phyloP scores from a whole-genome alignment of 1,284 basidiomycete genomes.

The Sporisorium exsertum region DNA sequence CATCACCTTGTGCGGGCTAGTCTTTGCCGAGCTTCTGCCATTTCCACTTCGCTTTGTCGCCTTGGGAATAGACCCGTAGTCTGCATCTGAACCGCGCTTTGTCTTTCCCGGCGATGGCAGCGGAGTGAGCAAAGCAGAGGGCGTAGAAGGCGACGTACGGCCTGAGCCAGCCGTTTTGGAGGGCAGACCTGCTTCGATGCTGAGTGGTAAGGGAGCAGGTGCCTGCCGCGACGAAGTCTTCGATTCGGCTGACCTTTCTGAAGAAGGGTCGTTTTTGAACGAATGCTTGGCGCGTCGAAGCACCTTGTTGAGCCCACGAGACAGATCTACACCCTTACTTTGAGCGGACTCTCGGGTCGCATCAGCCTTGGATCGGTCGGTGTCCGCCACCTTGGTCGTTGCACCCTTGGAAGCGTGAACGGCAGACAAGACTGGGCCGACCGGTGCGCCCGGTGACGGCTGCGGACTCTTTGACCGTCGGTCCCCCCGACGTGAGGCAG shows the following conservation, averaged over 20 bases:
- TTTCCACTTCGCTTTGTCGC: constrained; percentile 9
- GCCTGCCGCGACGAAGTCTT: not conserved
- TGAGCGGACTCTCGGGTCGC: not conserved
- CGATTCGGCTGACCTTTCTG: constrained; percentile 1
- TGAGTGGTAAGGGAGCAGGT: not conserved
- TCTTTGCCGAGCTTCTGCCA: not conserved
- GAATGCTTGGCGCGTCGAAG: constrained; percentile 27
- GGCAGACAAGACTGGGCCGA: constrained; percentile 24
- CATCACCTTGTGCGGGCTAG: constrained; percentile 8
- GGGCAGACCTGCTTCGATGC: constrained; percentile 5
- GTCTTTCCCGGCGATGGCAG: constrained; percentile 14
- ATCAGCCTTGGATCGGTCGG: not conserved
- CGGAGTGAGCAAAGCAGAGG: not conserved
- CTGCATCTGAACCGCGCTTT: constrained; percentile 10
- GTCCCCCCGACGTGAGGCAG: not conserved
- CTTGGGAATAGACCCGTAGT: constrained; percentile 8
- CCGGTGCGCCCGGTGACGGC: constrained; percentile 3
- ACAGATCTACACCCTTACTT: constrained; percentile 17
- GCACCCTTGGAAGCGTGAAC: constrained; percentile 11
- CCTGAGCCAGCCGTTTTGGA: not conserved
- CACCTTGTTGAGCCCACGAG: constrained; percentile 31
- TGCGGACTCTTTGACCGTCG: constrained; percentile 8
- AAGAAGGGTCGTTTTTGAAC: constrained; percentile 9
- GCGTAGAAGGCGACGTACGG: not conserved
- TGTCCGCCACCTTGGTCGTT: not conserved